Conservation (phyloP, 768 basidiomycete species). For the Lactarius indigo region DNA sequence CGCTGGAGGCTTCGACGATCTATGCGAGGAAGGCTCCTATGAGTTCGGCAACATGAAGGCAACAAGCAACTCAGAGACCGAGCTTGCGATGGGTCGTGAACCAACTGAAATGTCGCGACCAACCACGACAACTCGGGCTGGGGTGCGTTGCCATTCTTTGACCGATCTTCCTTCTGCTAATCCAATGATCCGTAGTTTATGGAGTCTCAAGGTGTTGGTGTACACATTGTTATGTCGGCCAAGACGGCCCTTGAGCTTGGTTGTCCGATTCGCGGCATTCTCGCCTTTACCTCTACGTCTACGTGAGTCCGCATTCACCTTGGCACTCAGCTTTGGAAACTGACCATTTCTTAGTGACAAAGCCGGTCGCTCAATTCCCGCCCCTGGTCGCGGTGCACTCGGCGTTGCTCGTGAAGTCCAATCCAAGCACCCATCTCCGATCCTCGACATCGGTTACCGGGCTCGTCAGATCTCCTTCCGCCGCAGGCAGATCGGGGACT, state of each 20-base stretch:
- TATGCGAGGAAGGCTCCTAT: conserved; percentile 96
- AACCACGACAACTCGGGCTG: conserved; percentile 91
- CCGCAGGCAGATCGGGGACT: conserved; percentile 89
- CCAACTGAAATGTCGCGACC: conserved; percentile 99
- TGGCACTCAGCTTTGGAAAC: not conserved
- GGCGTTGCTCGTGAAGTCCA: conserved; percentile 83
- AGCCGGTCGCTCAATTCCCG: conserved; percentile 96
- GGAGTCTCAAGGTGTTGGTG: conserved; percentile 96
- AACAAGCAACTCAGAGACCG: conserved; percentile 93
- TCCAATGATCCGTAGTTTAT: conserved; percentile 58
- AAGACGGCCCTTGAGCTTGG: conserved; percentile 95
- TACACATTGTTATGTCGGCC: conserved; percentile 96
- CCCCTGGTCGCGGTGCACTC: conserved; percentile 91
- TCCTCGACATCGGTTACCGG: conserved; percentile 85
- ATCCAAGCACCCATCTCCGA: conserved; percentile 71
- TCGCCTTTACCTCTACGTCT: conserved; percentile 95
- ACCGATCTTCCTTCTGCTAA: conserved; percentile 2
- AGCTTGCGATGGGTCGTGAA: conserved; percentile 98
- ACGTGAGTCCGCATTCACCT: conserved; percentile 52
- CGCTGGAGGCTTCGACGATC: conserved; percentile 96
- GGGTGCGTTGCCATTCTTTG: conserved; percentile 48
- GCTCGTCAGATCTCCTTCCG: conserved; percentile 94
- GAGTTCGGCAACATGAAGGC: conserved; percentile 99
- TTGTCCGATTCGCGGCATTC: conserved; percentile 86
- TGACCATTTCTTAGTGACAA: conserved; percentile 65